Evolutionary conservation across 2,329 filamentous ascomycete genomes (phyloP), one percentile per base, ranked within the genome.

Genomic region (Fusarium compactum): DNA sequence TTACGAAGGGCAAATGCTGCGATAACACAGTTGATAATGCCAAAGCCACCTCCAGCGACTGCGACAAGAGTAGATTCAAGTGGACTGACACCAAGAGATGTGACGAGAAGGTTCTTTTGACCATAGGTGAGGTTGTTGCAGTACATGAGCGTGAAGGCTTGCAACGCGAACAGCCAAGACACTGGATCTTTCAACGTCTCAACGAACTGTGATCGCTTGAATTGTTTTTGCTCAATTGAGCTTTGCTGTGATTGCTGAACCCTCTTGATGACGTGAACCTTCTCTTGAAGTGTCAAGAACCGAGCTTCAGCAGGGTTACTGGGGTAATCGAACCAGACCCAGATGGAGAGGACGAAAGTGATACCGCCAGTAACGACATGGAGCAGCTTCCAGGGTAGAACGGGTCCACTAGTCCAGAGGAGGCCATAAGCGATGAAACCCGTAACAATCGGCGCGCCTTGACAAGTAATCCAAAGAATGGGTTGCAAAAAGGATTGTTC

Each of bases 371-470:
- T 82, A 34, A 80, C 73, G 14, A 83, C 77, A 76, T 81, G 81
- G 51, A 82, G 79, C 1, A 81, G 65, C 62, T 82, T 82, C 59
- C 81, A 81, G 3, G 79, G 79, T 2, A 77, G 66, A 4, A 80
- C 75, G 5, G 62, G 43, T 16, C 75, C 76, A 8, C 77, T 70
- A 40, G 70, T 79, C 62, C 77, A 83, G 5, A 83, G 76, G 0
- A 83, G 75, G 2, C 81, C 82, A 55, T 83, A 83, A 1, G 81
- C 78, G 5, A 83, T 74, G 25, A 83, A 78, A 0, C 79, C 81
- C 0, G 80, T 79, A 4, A 76, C 75, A 22, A 83, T 78, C 12
- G 81, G 81, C 1, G 81, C 78, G 74, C 71, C 24, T 77, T 44
- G 41, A 24, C 41, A 74, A 9, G 76, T 76, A 12, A 74, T 77